Evolutionary conservation across 2,329 filamentous ascomycete genomes (phyloP), one percentile per base, ranked within the genome.

Genomic region (Botrytis pseudocinerea): DNA sequence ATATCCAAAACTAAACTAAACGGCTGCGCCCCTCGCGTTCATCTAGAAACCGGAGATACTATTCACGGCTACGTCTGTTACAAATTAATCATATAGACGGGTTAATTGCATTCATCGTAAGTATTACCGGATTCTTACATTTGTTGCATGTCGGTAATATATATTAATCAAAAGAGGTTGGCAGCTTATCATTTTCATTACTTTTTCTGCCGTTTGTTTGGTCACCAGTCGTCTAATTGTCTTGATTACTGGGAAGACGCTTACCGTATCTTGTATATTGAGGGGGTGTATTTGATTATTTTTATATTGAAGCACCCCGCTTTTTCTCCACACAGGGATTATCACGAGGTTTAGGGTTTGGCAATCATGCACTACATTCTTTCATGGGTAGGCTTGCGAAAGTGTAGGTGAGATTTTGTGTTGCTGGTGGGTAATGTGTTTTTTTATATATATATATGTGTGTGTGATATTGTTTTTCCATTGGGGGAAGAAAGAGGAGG

Each of bases 121-220:
- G 25, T 40, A 54, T 28, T 54, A 54, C 35, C 3, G 28, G 28
- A 32, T 42, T 69, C 18, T 69, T 57, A 57, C 35, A 8, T 68
- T 68, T 68, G 64, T 68, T 69, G 38, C 48, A 57, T 44, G 6
- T 69, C n/a, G 25, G 35, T 9, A 42, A 57, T 68, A 42, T 68
- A 57, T 16, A 54, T 68, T 68, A 68, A 68, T 68, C 65, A 68
- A 68, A 68, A 57, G 28, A 42, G 35, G 25, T 68, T 57, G 48
- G 48, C 48, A 68, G 46, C 48, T 68, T 68, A 68, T 42, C 51
- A 38, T 35, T 68, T 42, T 68, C 5, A 28, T 57, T 57, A 68
- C 16, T 28, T 35, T 22, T 28, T 14, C 16, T 25, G 2, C 12
- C 2, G 2, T 40, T 54, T 28, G 16, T 40, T 66, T 40, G 64